Conservation (phyloP, 2,329 filamentous ascomycete species). For the Septoria linicola region DNA sequence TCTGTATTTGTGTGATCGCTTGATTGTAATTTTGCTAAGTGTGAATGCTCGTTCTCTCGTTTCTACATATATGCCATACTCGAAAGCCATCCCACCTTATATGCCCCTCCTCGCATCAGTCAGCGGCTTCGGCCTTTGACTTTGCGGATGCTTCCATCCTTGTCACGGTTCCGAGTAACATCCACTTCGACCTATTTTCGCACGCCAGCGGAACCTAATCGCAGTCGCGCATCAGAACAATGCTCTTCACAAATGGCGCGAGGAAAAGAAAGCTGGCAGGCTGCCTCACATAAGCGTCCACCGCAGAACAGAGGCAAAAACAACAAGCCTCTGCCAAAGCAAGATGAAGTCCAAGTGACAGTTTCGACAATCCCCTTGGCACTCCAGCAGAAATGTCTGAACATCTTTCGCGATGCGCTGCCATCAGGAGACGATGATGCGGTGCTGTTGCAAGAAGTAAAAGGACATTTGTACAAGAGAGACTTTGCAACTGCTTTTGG, state of each 20-base stretch:
- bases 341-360: not conserved
- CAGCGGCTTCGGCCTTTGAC: not conserved
- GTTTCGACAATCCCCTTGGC: constrained; percentile 16
- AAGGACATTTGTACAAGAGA: constrained; percentile 78
- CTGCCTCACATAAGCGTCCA: constrained; percentile 5
- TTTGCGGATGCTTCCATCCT: too few relatives aligned
- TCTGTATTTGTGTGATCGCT: constrained; percentile 48
- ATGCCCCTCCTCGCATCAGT: not conserved
- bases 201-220: not conserved
- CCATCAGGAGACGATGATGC: constrained; percentile 32
- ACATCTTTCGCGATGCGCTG: constrained; percentile 66
- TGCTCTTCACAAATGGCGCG: constrained; percentile 18
- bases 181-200: not conserved
- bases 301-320: constrained; percentile 9
- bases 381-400: constrained; percentile 68
- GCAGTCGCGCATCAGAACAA: not conserved
- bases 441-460: constrained; percentile 72
- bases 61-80: too few relatives aligned
- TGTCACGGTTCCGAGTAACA: too few relatives aligned
- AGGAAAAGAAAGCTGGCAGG: constrained; percentile 20
- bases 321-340: not conserved
- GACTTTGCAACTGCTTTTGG: constrained; percentile 83
- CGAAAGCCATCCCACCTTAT: not conserved
- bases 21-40: constrained; percentile 47
- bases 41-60: too few relatives aligned